Evolutionary conservation across 1,139 yeast species (phyloP).

Genomic region (Diutina ranongensis): DNA sequence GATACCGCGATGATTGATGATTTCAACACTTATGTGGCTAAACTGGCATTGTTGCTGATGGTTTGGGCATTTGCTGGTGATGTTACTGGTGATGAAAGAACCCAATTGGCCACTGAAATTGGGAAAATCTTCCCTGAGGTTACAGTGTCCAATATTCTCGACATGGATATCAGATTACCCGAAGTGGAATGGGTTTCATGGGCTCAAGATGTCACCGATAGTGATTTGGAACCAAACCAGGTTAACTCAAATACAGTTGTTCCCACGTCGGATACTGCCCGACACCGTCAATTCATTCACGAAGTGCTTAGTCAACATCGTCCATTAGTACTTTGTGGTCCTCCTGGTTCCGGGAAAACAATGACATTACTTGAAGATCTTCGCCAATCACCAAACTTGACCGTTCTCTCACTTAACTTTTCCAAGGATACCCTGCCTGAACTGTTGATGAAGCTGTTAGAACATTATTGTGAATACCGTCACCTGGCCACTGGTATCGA

Average conservation of each 20-base stretch:
- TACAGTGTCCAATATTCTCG: constrained; percentile 12
- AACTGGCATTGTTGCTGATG: constrained; percentile 32
- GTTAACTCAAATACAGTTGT: constrained; percentile 57
- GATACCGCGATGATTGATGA: background rate
- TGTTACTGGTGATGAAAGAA: background rate
- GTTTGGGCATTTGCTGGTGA: constrained; percentile 71
- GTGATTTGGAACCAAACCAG: constrained; percentile 51
- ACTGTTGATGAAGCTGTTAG: constrained; percentile 52
- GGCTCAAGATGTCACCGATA: constrained; percentile 28
- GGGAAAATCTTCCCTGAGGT: constrained; percentile 25
- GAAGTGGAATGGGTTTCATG: constrained; percentile 41
- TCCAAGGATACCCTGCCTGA: constrained; percentile 71
- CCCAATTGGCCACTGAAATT: constrained; percentile 21
- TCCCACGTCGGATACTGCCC: constrained; percentile 69
- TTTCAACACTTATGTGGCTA: constrained; percentile 18
- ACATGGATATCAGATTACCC: constrained; percentile 25
- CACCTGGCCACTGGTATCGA: constrained; percentile 33
- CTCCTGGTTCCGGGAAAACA: constrained; percentile 96
- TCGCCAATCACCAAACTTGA: constrained; percentile 44
- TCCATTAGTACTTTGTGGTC: constrained; percentile 78
- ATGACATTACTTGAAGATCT: constrained; percentile 75
- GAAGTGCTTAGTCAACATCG: constrained; percentile 45
- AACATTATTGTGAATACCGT: constrained; percentile 58
- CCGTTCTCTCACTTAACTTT: constrained; percentile 63
- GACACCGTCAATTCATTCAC: constrained; percentile 53